These are phyloP conservation scores for Neurospora sp. DNA, from an alignment of 495 filamentous ascomycete species.

Conservation along the genomic window DNA sequence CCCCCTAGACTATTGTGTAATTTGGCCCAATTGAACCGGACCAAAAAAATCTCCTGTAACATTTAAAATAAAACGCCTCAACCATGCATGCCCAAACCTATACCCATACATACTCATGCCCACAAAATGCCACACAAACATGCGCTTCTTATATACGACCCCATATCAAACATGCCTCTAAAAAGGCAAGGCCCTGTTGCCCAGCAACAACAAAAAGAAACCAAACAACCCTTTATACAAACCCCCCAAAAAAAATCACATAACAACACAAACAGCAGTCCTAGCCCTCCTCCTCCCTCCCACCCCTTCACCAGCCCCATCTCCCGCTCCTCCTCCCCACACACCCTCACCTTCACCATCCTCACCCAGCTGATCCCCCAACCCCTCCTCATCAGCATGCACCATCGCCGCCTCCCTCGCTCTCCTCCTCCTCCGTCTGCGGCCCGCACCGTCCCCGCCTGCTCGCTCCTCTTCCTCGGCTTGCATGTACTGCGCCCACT, in stretches of 20 bases:
- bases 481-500: slow-evolving; percentile 95
- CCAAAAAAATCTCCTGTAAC: background rate
- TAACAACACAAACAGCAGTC: slow-evolving; percentile 45
- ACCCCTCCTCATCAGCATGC: slow-evolving; percentile 68
- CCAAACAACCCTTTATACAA: background rate
- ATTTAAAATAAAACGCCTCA: background rate
- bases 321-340: background rate
- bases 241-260: slow-evolving; percentile 28
- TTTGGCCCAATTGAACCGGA: background rate
- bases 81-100: background rate
- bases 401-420: slow-evolving; percentile 66
- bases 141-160: background rate
- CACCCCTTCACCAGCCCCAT: background rate
- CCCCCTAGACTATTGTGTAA: background rate
- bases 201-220: background rate
- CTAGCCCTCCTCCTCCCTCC: slow-evolving; percentile 34
- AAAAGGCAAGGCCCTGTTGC: background rate
- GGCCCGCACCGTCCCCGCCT: slow-evolving; percentile 47
- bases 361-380: slow-evolving; percentile 38
- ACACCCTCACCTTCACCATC: slow-evolving; percentile 29
- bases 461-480: slow-evolving; percentile 62
- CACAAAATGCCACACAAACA: background rate
- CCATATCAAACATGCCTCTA: background rate
- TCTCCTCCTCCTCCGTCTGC: slow-evolving; percentile 58
- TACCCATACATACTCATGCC: background rate